phyloP scores from a whole-genome alignment of 805 yeast species.

The Schizosaccharomyces lindneri region DNA sequence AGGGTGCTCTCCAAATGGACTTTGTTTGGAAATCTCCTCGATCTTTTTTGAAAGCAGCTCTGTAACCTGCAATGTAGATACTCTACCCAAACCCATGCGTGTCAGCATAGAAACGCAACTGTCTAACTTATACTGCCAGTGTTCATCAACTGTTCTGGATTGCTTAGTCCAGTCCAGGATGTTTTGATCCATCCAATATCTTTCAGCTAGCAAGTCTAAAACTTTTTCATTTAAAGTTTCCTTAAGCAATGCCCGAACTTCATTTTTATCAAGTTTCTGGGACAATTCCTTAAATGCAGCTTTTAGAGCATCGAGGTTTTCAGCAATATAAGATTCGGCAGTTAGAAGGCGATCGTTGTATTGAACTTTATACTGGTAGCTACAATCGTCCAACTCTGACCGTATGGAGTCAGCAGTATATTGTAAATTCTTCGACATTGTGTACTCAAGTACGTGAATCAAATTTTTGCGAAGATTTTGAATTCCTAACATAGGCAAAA shows the following conservation, averaged over 20 bases:
- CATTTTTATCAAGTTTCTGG: slow-evolving; percentile 57
- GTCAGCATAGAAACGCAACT: slow-evolving; percentile 63
- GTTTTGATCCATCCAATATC: slow-evolving; percentile 44
- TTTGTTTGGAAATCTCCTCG: slow-evolving; percentile 23
- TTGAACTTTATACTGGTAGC: slow-evolving; percentile 84
- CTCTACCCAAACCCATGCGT: slow-evolving; percentile 78
- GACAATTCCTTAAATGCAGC: slow-evolving; percentile 69
- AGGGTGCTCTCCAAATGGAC: slow-evolving; percentile 68
- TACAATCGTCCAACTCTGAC: slow-evolving; percentile 77
- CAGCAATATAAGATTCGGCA: slow-evolving; percentile 81
- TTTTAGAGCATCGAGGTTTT: slow-evolving; percentile 68
- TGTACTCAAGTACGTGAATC: slow-evolving; percentile 63
- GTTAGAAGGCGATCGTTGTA: slow-evolving; percentile 85
- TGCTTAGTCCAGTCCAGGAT: slow-evolving; percentile 31
- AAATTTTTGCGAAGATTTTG: slow-evolving; percentile 49
- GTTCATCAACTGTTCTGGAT: slow-evolving; percentile 34
- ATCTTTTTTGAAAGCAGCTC: slow-evolving; percentile 55
- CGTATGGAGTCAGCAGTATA: slow-evolving; percentile 73
- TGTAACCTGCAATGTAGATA: slow-evolving; percentile 61
- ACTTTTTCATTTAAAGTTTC: slow-evolving; percentile 75
- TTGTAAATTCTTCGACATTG: slow-evolving; percentile 69
- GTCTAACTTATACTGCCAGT: slow-evolving; percentile 76
- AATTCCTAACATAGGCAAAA: slow-evolving; percentile 31
- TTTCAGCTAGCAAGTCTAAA: slow-evolving; percentile 60
- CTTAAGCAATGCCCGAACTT: slow-evolving; percentile 52